Conservation (phyloP, 208 protist genomes). For the Leishmania martiniquensis region DNA sequence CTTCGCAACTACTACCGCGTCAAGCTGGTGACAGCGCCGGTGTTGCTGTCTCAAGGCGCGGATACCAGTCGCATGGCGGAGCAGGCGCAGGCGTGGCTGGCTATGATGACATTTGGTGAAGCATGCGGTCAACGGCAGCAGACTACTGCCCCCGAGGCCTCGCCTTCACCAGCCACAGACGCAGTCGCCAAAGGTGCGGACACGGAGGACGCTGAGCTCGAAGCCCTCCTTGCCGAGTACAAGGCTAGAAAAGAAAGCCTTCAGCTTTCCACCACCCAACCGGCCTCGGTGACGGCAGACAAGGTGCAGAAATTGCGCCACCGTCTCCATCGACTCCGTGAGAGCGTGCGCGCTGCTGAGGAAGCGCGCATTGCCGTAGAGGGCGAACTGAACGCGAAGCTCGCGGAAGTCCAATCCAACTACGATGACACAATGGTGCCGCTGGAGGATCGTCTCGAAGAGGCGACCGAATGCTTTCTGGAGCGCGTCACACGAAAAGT, state of each 20-base stretch:
- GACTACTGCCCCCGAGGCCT: not conserved
- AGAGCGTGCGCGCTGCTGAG: constrained; percentile 38
- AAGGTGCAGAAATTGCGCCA: constrained; percentile 47
- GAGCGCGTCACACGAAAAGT: constrained; percentile 25
- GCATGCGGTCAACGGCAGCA: not conserved
- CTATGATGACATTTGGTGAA: constrained; percentile 12
- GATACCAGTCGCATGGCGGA: constrained; percentile 6
- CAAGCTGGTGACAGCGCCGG: constrained; percentile 45
- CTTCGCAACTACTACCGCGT: constrained; percentile 70
- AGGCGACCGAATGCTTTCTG: constrained; percentile 57
- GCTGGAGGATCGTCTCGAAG: constrained; percentile 68
- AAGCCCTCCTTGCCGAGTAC: constrained; percentile 11
- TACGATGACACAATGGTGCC: constrained; percentile 86
- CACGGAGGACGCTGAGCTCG: not conserved
- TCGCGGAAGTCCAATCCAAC: constrained; percentile 55
- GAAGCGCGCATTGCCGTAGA: constrained; percentile 43
- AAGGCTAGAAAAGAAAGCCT: constrained; percentile 23
- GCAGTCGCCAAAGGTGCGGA: not conserved
- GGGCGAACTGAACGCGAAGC: constrained; percentile 31
- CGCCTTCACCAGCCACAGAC: no score
- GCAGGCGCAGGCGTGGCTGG: constrained; percentile 14
- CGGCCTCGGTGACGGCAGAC: constrained; percentile 14
- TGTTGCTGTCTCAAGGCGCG: constrained; percentile 31
- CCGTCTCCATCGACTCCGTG: constrained; percentile 48
- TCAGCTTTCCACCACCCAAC: constrained; percentile 8